Base-by-base conservation (phyloP, 208 protist genomes). In the Trypanosoma brucei region DNA sequence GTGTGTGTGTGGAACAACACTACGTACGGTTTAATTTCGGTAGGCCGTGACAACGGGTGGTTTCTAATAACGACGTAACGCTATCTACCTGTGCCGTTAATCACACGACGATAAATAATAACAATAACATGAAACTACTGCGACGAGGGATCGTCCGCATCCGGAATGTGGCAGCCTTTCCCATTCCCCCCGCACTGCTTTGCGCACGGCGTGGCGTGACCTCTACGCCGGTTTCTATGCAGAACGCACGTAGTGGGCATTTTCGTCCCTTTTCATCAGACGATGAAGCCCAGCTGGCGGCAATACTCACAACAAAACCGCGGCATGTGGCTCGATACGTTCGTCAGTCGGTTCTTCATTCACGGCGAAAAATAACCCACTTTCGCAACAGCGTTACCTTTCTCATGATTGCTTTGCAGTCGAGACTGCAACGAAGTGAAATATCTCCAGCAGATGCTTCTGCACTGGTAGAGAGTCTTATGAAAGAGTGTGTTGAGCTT, bases 311-410 rank as follows among this genome's bases (percentile, higher is more conserved):
- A 4, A 83, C 69, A 33, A 93, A 93, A 63, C 88, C 91, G 8
- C 75, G 86, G 35, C 85, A 93, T 56, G 88, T 94, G 9, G 77
- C 84, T 2, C 82, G 86, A 0, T 78, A 93, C 56, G 86, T 96
- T 54, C 87, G 91, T 1, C 87, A 94, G 60, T 86, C 81, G 0
- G 92, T 94, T 82, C 76, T 88, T 9, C 66, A 77, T 46, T 93
- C 88, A 0, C 77, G 87, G 1, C 65, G 78, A 33, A 83, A 82
- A 65, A 82, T 86, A 35, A 73, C 76, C 11, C 88, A 92, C 55
- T 96, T 96, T 59, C 91, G 91, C 36, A 96, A 93, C 67, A 85
- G 84, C 42, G 88, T 96, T 5, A 96, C 91, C 49, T 94, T 86
- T 65, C 73, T 94, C 14, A 96, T 94, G 87, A 96, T 96, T 62